Base-by-base conservation (phyloP, 2,329 filamentous ascomycete species). In the Pseudopithomyces chartarum region DNA sequence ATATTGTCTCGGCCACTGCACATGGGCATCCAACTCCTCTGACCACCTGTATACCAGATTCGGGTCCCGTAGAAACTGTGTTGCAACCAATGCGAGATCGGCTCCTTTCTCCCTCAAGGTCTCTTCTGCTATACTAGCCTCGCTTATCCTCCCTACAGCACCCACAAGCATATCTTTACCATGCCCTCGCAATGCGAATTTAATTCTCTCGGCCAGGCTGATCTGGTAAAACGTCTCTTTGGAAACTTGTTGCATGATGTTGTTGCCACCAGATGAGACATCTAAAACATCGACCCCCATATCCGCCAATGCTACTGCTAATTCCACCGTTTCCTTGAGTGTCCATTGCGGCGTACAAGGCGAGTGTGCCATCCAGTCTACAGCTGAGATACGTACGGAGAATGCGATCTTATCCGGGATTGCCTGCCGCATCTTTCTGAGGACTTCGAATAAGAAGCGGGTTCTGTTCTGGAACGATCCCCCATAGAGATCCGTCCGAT, bases 21-120 rank as follows among this genome's bases (percentile, higher is more conserved):
- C 66, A 48, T 79, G 72, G 1, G 81, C 76, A 6, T 73, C 76
- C 52, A 83, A 57, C 57, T 75, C 69, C 65, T 76, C 77, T 15
- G 79, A 80, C 2, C 80, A 78, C 33, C 68, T 78, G 32, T 82
- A 58, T n/a, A 82, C 80, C 79, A 80, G 81, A 56, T 80, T 79
- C 0, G 80, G 79, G 63, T 82, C 80, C 10, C 80, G 69, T 69
- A 83, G 69, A 56, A 83, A 82, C 59, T 83, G 80, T 38, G 79
- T 73, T 0, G 75, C 80, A 32, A 83, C 72, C 19, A 82, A 62
- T 32, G 82, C 73, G 1, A 76, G 74, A 68, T 83, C 80, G 0
- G 80, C 69, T 67, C 15, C 68, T 10, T 57, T 49, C 45, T 68
- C 65, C 10, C 40, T 33, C 79, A 69, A 1, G 22, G 82, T 77